These are phyloP conservation scores for Aeschynomene evenia DNA, from an alignment of 306 rosid genomes.

Conservation along the genomic window DNA sequence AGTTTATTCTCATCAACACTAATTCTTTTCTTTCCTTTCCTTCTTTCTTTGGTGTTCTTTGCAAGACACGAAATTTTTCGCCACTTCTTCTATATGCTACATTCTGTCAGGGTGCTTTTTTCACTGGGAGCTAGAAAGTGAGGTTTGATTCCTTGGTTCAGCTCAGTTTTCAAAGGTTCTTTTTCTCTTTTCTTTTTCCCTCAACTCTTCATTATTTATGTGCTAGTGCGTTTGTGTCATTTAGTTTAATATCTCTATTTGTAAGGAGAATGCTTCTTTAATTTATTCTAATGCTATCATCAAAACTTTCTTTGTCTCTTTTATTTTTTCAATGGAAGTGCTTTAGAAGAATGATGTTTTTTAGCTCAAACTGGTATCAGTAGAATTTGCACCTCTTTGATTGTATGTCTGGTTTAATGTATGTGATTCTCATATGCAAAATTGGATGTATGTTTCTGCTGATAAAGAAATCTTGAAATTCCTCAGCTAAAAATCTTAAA, in stretches of 20 bases:
- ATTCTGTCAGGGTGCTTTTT: constrained; percentile 6
- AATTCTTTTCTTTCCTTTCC: constrained; percentile 32
- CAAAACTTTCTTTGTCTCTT: constrained; percentile 17
- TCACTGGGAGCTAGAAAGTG: constrained; percentile 36
- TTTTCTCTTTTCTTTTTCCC: too few relatives aligned
- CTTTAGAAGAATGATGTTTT: neutral
- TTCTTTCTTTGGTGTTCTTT: constrained; percentile 24
- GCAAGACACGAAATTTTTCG: constrained; percentile 6
- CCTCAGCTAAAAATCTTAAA: constrained; percentile 14
- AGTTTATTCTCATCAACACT: constrained; percentile 41
- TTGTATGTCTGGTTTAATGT: constrained; percentile 21
- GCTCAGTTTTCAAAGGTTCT: constrained; percentile 37
- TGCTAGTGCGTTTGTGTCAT: neutral
- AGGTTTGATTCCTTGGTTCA: constrained; percentile 40
- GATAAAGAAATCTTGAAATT: constrained; percentile 25
- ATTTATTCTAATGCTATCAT: neutral
- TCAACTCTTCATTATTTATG: neutral
- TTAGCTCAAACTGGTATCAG: neutral
- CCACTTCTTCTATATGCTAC: constrained; percentile 26
- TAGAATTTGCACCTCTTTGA: constrained; percentile 17
- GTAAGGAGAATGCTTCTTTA: neutral
- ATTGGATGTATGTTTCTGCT: neutral
- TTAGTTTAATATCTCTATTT: neutral
- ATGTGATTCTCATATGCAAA: constrained; percentile 14
- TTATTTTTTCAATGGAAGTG: constrained; percentile 13